Base-by-base conservation (phyloP, 352 stramenopile species). In the Globisporangium abappressorium region DNA sequence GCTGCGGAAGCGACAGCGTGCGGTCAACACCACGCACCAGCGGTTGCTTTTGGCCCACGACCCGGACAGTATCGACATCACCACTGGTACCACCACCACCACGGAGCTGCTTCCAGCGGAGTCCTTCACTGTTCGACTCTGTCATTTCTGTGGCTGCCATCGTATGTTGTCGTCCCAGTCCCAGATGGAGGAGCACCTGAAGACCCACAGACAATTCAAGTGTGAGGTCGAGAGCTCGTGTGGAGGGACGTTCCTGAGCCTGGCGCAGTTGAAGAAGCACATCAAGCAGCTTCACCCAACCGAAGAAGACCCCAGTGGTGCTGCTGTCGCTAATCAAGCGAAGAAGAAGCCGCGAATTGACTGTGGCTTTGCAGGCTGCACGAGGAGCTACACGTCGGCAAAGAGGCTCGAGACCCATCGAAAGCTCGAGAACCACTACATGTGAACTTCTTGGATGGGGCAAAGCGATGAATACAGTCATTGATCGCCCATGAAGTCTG, bases 351-450 rank as follows among this genome's bases (percentile, higher is more conserved):
- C 33, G 12, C 62, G 64, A 22, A 33, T 87, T 8, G 33, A 51
- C 14, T 87, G 80, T 33, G 66, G 66, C 20, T 68, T 66, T 33
- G 33, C 67, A 20, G 69, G 66, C 4, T 87, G 80, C 43, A 65
- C 47, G 11, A 81, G 80, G 72, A 80, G n/a, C 7, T 87, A 87
- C 70, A 59, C 57, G 11, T 81, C 78, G 1, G 49, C 67, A 22
- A 84, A 79, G 64, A 36, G 78, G 5, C 63, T 85, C 3, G 66
- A 68, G 15, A 73, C 70, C 9, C 80, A 87, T 54, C 66, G 73
- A 3, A 66, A 75, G 51, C 66, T 76, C 28, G 62, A 68, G 38
- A 54, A 38, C 11, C 63, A 62, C 62, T 26, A 38, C 36, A 15
- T 22, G 9, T 24, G 9, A 51, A 22, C 41, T 15, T 49, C 41